Evolutionary conservation across 176 grass and related monocot genomes (phyloP).

Genomic region (Thinopyrum elongatum): DNA sequence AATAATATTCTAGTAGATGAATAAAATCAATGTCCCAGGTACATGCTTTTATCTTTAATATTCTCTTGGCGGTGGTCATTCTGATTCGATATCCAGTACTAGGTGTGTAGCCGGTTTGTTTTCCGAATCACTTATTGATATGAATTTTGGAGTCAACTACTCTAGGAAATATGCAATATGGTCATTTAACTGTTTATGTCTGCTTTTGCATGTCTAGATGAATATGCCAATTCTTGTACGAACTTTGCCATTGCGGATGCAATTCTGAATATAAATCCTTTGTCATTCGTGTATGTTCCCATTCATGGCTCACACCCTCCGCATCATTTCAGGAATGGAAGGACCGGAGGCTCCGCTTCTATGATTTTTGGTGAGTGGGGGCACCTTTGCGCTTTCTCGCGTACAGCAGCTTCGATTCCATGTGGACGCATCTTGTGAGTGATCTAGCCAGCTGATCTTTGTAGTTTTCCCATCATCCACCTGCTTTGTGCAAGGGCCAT

Average conservation of each 20-base stretch:
- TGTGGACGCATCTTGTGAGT: too few species aligned
- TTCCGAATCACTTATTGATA: not conserved
- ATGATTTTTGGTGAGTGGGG: too few species aligned
- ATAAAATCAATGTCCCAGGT: too few species aligned
- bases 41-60: not conserved
- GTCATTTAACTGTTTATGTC: not conserved
- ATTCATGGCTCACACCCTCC: conserved; percentile 2
- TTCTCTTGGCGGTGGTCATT: not conserved
- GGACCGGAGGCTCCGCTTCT: too few species aligned
- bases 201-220: not conserved
- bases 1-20: too few species aligned
- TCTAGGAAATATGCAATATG: not conserved
- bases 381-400: too few species aligned
- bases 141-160: not conserved
- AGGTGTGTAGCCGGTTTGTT: not conserved
- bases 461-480: not conserved
- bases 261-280: not conserved
- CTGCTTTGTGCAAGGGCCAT: not conserved
- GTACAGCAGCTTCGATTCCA: too few species aligned
- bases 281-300: not conserved
- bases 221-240: not conserved
- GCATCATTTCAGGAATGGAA: not conserved
- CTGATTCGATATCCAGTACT: not conserved
- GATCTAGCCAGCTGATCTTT: conserved; percentile 19
- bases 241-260: not conserved